Base-by-base conservation (phyloP, 805 yeast species). In the Candida morakotiae region DNA sequence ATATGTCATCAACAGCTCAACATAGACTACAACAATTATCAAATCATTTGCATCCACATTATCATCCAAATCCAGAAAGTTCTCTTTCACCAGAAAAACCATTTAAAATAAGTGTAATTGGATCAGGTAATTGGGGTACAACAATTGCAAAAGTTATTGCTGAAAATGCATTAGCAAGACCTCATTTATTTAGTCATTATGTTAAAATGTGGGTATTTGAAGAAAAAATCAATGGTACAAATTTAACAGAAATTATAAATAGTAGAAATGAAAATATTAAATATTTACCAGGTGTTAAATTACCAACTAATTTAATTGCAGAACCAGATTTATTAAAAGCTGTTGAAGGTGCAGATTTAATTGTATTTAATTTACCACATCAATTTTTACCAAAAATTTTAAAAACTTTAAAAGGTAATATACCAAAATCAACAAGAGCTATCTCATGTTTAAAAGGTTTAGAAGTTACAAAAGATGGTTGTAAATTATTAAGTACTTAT, bases 111-210 rank as follows among this genome's bases (percentile, higher is more conserved):
- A 62, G 68, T 47, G 66, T 68, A 37, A 60, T 68, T 37, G 73
- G 73, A 13, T 64, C 70, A 14, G 73, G 73, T 26, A 68, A 67
- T 51, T 68, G 73, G 73, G 73, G 73, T 19, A 67, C 73, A 28
- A 67, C 73, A 31, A 66, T 68, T 20, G 72, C 73, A 42, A 68
- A 67, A 52, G 56, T 68, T 21, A 47, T 68, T 31, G 69, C 73
- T 10, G 73, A 68, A 48, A 68, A 68, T 55, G 53, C 71, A 25
- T 51, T 51, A 23, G 60, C 56, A 22, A 62, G 63, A 49, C 67
- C 72, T 2, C 58, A 60, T 32, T 45, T 66, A 30, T 68, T 68
- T 50, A 47, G 48, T 17, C 60, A 53, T 37, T 49, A 62, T 30
- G 71, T 68, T 27, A 56, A 65, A 40, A 67, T 68, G 73, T 68